phyloP scores from a whole-genome alignment of 768 basidiomycete genomes.

The Rhodosporidiobolus odoratus region DNA sequence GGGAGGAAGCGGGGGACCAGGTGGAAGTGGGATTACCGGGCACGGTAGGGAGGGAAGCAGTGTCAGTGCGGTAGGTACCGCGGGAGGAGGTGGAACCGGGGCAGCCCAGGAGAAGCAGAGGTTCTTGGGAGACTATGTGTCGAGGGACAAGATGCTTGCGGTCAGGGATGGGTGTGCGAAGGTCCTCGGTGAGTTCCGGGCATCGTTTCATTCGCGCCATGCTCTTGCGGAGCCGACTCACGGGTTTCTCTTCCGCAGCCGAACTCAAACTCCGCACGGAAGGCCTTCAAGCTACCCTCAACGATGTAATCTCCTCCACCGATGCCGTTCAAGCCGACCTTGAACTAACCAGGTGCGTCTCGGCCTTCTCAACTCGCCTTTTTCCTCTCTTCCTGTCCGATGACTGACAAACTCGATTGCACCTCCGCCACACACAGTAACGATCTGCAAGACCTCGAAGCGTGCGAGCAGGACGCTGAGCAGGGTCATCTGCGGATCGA shows the following conservation, averaged over 20 bases:
- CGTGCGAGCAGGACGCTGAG: constrained; percentile 39
- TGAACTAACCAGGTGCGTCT: constrained; percentile 23
- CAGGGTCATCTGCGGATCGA: constrained; percentile 28
- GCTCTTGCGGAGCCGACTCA: neutral
- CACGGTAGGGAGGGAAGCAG: constrained; percentile 12
- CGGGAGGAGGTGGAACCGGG: neutral
- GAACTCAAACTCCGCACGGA: constrained; percentile 25
- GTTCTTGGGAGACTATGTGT: constrained; percentile 39
- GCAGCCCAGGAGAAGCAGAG: constrained; percentile 32
- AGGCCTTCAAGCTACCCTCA: constrained; percentile 23
- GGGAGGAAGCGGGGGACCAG: too few relatives aligned
- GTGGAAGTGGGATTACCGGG: too few relatives aligned
- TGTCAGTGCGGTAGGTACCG: neutral
- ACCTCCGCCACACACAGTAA: neutral
- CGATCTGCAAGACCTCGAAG: constrained; percentile 40
- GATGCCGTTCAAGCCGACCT: constrained; percentile 36
- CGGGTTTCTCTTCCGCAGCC: neutral
- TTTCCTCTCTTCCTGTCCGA: neutral
- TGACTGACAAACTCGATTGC: neutral
- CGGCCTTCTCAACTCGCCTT: neutral
- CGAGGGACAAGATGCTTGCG: constrained; percentile 39
- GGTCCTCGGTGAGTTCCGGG: constrained; percentile 24
- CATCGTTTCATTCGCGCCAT: neutral
- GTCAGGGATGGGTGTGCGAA: constrained; percentile 39
- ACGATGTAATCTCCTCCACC: constrained; percentile 24